Evolutionary conservation across 2,329 filamentous ascomycete genomes (phyloP).

Genomic region (Colletotrichum sp.): DNA sequence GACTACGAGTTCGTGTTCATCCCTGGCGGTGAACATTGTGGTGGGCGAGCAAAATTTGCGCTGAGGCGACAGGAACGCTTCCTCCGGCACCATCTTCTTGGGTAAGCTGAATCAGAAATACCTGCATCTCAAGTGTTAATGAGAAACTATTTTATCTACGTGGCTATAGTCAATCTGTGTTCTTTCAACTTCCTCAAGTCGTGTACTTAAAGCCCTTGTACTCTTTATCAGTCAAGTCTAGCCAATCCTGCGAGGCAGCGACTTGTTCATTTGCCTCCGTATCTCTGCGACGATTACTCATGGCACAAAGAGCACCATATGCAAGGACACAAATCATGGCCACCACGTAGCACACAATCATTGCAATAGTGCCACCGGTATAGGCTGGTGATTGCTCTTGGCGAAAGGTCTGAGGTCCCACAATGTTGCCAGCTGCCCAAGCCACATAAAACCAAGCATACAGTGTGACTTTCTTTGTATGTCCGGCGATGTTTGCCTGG

Average conservation of each 20-base stretch:
- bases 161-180: too few relatives aligned
- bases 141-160: too few relatives aligned
- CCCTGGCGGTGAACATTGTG: constrained; percentile 21
- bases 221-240: background rate
- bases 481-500: background rate
- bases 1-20: constrained; percentile 33
- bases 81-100: background rate
- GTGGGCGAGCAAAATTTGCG: background rate
- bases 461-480: background rate
- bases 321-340: background rate
- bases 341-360: background rate
- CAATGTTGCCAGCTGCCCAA: background rate
- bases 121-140: background rate
- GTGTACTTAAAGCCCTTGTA: background rate
- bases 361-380: background rate
- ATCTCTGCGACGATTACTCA: background rate
- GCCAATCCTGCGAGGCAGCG: background rate
- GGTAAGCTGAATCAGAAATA: background rate
- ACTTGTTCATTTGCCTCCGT: background rate
- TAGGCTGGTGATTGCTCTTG: background rate
- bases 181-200: background rate
- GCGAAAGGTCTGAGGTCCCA: background rate
- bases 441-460: background rate
- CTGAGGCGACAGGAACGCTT: background rate
- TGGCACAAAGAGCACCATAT: background rate